phyloP scores from a whole-genome alignment of 169 alveolate genomes.

The Condylostoma magnum region DNA sequence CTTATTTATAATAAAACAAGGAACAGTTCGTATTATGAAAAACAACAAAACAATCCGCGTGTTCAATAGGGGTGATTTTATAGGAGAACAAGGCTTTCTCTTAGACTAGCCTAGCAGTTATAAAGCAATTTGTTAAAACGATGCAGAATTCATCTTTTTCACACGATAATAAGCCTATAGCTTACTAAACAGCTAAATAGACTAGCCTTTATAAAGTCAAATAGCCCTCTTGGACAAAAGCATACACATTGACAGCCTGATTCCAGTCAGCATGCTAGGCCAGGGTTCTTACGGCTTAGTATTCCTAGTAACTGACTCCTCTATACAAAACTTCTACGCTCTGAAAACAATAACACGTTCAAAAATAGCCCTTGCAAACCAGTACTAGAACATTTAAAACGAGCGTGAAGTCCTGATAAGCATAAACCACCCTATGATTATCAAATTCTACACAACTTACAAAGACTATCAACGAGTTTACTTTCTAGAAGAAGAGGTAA shows the following conservation, averaged over 20 bases:
- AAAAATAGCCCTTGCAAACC: slow-evolving; percentile 34
- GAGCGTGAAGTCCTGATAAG: slow-evolving; percentile 51
- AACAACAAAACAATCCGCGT: background rate
- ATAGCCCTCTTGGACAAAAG: slow-evolving; percentile 88
- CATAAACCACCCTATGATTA: slow-evolving; percentile 71
- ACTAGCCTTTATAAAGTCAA: slow-evolving; percentile 80
- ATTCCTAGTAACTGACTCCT: background rate
- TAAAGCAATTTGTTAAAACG: slow-evolving; percentile 69
- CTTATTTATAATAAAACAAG: slow-evolving; percentile 23
- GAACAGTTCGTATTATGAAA: slow-evolving; percentile 8
- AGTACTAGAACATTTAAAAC: slow-evolving; percentile 32
- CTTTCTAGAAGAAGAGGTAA: slow-evolving; percentile 65
- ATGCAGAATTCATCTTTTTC: slow-evolving; percentile 20
- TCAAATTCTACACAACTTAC: slow-evolving; percentile 61
- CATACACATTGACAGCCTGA: slow-evolving; percentile 83
- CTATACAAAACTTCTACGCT: slow-evolving; percentile 42
- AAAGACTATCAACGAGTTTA: slow-evolving; percentile 63
- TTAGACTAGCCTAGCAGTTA: slow-evolving; percentile 91
- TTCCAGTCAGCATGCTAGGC: slow-evolving; percentile 77
- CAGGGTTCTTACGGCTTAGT: slow-evolving; percentile 58
- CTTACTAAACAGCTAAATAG: slow-evolving; percentile 44
- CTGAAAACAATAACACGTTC: slow-evolving; percentile 46
- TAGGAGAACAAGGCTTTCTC: slow-evolving; percentile 94
- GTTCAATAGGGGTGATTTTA: slow-evolving; percentile 84
- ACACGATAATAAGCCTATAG: slow-evolving; percentile 34